Base-by-base conservation (phyloP, 495 filamentous ascomycete genomes). In the Neurospora sublineolata region DNA sequence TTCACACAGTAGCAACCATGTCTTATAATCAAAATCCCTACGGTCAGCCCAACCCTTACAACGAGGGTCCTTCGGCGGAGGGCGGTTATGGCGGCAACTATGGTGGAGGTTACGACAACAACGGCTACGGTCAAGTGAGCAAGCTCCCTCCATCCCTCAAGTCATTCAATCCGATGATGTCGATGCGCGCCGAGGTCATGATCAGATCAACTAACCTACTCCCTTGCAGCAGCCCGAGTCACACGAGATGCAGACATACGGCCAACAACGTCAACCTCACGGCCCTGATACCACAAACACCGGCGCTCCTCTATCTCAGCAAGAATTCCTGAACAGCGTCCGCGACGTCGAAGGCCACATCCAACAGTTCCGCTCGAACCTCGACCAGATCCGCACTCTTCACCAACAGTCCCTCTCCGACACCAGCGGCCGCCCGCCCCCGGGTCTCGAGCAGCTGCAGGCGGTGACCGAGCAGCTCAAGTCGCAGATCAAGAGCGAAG, bases 401-500 rank as follows among this genome's bases (percentile, higher is more conserved):
- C 89, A 91, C 80, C 86, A 89, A 78, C 87, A 87, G 68, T 81
- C 86, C 6, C 81, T 91, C 23, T 84, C 85, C 46, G 84, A 83
- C 39, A 81, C 84, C 39, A 88, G 90, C 77, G 77, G 78, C 68
- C 74, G 79, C 2, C 84, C 84, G 30, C 80, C 76, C 20, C 74
- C 77, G 60, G 83, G 86, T 75, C 81, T 92, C 37, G 88, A 92
- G 76, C 79, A 85, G 72, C 77, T 89, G 20, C 83, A 90, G 73
- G 83, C 89, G 39, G 83, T 90, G 64, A 91, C 90, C 3, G 52
- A 64, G 52, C 89, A 91, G 77, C 79, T 86, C 41, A 84, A 87
- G 76, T 87, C 84, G 18, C 82, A 84, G 30, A 90, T 93, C 80
- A 84, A 88, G 69, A 86, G 89, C 77, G 85, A 90, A 77, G 89